Percentiles rank a stretch among this genome's conserved stretches.
phyloP scores from a whole-genome alignment of 2,329 filamentous ascomycete species.

The Capronia coronata region DNA sequence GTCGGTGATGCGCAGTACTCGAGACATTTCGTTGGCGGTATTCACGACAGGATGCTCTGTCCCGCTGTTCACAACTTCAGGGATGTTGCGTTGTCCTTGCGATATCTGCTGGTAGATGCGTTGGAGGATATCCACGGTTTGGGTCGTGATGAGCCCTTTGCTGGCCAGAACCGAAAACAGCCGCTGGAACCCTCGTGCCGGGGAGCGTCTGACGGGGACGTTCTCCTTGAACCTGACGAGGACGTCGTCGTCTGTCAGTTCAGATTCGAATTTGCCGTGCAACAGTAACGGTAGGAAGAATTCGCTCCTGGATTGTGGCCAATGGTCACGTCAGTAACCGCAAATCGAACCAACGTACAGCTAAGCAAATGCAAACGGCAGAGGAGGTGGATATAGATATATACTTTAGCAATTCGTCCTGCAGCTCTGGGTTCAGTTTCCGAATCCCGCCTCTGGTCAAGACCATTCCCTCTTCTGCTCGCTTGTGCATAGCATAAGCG shows the following conservation, averaged over 20 bases:
- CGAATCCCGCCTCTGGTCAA: slow-evolving; percentile 15
- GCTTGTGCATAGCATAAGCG: slow-evolving; percentile 20
- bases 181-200: not conserved
- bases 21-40: slow-evolving; percentile 13
- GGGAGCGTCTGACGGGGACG: slow-evolving; percentile 4
- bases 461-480: slow-evolving; percentile 19
- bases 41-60: not conserved
- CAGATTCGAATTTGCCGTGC: slow-evolving; percentile 15
- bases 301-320: slow-evolving; percentile 12
- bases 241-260: slow-evolving; percentile 13
- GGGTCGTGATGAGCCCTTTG: slow-evolving; percentile 13
- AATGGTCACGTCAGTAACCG: not conserved
- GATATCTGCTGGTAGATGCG: slow-evolving; percentile 11
- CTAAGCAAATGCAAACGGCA: too few species aligned
- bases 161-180: slow-evolving; percentile 9
- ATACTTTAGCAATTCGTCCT: slow-evolving; percentile 20
- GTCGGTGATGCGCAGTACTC: slow-evolving; percentile 13
- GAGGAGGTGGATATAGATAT: too few species aligned
- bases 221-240: slow-evolving; percentile 19
- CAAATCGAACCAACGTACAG: not conserved
- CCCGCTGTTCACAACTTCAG: too few species aligned
- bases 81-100: too few species aligned
- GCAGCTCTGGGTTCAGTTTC: slow-evolving; percentile 11
- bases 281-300: slow-evolving; percentile 18
- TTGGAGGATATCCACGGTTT: slow-evolving; percentile 13